These are phyloP conservation scores for Oryza nivara DNA, from an alignment of 176 grass and related monocot genomes.

Conservation along the genomic window DNA sequence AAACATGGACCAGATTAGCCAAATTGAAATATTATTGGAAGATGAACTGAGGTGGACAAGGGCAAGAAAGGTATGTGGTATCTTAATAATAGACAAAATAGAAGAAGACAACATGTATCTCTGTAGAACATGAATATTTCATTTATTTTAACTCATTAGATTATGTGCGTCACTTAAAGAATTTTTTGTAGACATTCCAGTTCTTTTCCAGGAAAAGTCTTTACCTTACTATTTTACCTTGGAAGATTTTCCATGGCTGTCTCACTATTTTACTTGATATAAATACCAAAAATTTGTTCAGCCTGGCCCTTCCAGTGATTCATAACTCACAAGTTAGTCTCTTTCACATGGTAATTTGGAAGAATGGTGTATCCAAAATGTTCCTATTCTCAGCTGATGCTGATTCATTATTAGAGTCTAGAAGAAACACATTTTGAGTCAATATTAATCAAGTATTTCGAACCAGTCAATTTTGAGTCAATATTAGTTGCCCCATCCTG, in stretches of 20 bases:
- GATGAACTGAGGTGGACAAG: conserved; percentile 14
- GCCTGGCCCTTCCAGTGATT: background rate
- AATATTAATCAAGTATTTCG: background rate
- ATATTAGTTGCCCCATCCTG: background rate
- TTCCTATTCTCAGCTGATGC: background rate
- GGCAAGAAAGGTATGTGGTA: conserved; percentile 18
- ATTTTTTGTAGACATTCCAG: background rate
- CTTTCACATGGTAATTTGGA: background rate
- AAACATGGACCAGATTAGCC: conserved; percentile 18
- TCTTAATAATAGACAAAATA: background rate
- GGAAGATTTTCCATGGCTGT: too few species aligned
- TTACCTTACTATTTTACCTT: too few species aligned
- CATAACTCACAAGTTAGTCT: background rate
- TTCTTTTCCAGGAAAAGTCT: background rate
- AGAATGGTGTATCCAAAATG: background rate
- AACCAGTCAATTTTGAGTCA: background rate
- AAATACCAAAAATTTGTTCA: background rate
- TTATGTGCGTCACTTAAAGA: background rate
- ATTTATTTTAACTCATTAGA: too few species aligned
- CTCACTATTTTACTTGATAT: too few species aligned
- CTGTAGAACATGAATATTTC: too few species aligned
- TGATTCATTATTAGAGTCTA: background rate
- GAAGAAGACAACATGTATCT: too few species aligned
- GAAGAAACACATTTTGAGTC: background rate
- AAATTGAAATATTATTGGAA: conserved; percentile 29